Conservation (phyloP, 768 basidiomycete species). For the Tulasnella sp. region DNA sequence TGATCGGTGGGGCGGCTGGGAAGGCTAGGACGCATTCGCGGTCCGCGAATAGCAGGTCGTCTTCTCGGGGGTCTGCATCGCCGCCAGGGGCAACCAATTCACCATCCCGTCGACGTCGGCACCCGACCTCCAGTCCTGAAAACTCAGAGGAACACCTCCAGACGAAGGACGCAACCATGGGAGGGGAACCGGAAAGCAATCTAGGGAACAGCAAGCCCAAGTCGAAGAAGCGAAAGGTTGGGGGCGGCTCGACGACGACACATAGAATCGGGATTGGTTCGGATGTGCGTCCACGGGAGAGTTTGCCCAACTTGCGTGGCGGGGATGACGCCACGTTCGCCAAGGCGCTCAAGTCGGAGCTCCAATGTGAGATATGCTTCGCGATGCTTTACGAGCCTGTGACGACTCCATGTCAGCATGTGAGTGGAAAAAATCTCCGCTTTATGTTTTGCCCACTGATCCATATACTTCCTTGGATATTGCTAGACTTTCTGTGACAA, state of each 20-base stretch:
- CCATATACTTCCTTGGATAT: background rate
- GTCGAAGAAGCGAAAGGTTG: too few species aligned
- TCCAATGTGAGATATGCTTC: constrained; percentile 89
- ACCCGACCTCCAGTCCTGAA: too few species aligned
- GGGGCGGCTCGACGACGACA: background rate
- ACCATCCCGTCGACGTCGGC: too few species aligned
- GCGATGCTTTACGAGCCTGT: constrained; percentile 73
- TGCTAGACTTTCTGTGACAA: constrained; percentile 76
- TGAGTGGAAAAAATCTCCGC: constrained; percentile 31
- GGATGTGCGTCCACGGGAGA: background rate
- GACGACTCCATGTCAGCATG: constrained; percentile 93
- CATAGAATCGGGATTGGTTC: too few species aligned
- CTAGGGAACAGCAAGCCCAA: background rate
- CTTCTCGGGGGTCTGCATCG: too few species aligned
- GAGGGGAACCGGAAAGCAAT: too few species aligned
- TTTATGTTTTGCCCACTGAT: background rate
- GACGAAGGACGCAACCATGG: too few species aligned
- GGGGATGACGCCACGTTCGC: constrained; percentile 23
- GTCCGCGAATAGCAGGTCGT: too few species aligned
- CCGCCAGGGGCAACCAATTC: too few species aligned
- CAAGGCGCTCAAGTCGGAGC: constrained; percentile 41
- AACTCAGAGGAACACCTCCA: background rate
- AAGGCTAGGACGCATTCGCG: too few species aligned
- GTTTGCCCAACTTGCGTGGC: background rate
- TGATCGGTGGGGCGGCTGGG: too few species aligned